Evolutionary conservation across 1,139 yeast genomes (phyloP), one percentile per base, ranked within the genome.

Genomic region (Taphrina pruni): DNA sequence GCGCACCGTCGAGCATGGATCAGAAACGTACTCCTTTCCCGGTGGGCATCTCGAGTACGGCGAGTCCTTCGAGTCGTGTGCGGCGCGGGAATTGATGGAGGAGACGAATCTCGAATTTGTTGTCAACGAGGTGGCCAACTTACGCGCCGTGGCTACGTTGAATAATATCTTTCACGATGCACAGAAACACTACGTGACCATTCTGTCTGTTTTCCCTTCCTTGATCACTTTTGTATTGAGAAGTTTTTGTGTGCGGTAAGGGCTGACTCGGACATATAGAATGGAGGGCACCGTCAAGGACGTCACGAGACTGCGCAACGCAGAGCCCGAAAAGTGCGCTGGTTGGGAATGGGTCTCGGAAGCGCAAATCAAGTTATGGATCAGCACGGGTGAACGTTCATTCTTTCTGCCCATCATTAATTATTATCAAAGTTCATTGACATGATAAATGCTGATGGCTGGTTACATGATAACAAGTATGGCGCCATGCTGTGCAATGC

Each of bases 361-460:
- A 54, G 43, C 17, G 35, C 41, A 35, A n/a, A 54, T 54, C 43
- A 35, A 20, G 17, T 8, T 2, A 9, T 54, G 57, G 57, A 54
- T 54, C 35, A 20, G 20, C 39, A 35, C 43, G 21, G 57, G 57
- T 17, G 57, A 54, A 38, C 39, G 43, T 5, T 11, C 26, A 1
- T 20, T 54, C 21, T 54, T 54, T 17, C 57, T 54, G 43, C 57
- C 57, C 39, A 54, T 54, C 57, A 36, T 54, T 43, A 54, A 54
- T 17, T 54, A 54, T 36, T 54, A 54, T 14, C 43, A 35, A 36
- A 26, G 43, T 6, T 2, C 11, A n/a, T 46, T 46, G 51, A n/a
- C 4, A 26, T 26, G 32, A 26, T 26, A 4, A 26, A 26, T 26
- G 32, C 32, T 26, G 32, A 26, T 26, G 32, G 32, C 32, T 26